Base-by-base conservation (phyloP, 1,139 yeast genomes). In the Entelexis paramagnoliae region DNA sequence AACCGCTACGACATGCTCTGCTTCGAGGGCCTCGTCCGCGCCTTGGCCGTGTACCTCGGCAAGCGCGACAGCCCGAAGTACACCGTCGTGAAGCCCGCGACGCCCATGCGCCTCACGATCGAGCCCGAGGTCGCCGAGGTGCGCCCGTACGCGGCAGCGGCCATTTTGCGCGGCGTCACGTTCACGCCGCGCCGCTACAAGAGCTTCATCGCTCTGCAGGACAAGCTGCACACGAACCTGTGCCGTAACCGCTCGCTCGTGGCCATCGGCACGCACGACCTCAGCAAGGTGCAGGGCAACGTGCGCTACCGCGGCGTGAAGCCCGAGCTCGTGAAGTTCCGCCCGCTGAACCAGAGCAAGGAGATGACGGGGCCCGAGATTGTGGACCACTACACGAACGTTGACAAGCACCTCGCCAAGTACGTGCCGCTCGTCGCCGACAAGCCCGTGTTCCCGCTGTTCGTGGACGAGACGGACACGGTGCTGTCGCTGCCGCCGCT, bases 211-310 rank as follows among this genome's bases (percentile, higher is more conserved):
- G 83, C 95, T 30, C 75, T 93, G 62, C 99, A 93, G 72, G 99
- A 93, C 69, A 93, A 93, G 70, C 76, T 93, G 60, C 99, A 93
- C 72, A 75, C 94, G 56, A 93, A 93, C 69, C 74, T 93, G 65
- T 91, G 98, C 70, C 89, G 98, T 74, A 85, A 89, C 70, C 84
- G 99, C 75, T 83, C 96, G 42, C 77, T 93, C 63, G 98, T 91
- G 51, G 97, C 98, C 54, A 88, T 89, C 75, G 99, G 99, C 63
- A 93, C 99, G 54, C 99, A 93, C 67, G 97, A 93, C 70, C 73
- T 83, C 57, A 95, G 86, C 67, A 79, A 84, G 49, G 72, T 91
- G 60, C 69, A 77, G 45, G 87, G 91, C 26, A 86, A 88, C 72
- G 80, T 89, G 52, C 58, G 65, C 39, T 93, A 87, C 72, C 87